These are phyloP conservation scores for Umbilicaria muhlenbergii DNA, from an alignment of 495 filamentous ascomycete species.

Conservation along the genomic window DNA sequence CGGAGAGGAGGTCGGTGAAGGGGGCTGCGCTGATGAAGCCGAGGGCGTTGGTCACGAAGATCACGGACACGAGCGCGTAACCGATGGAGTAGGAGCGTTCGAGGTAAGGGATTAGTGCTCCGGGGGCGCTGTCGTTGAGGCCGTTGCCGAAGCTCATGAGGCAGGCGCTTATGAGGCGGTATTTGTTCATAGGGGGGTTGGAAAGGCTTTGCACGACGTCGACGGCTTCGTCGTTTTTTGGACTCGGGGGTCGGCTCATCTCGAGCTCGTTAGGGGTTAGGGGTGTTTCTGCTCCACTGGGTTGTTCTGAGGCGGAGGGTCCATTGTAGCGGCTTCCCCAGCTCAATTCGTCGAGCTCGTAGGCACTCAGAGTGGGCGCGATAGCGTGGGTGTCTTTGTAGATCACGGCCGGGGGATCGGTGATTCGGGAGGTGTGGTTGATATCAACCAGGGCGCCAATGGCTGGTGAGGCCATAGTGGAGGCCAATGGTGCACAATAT, in stretches of 20 bases:
- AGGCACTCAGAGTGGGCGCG: constrained; percentile 13
- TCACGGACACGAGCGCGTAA: constrained; percentile 59
- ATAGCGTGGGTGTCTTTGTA: constrained; percentile 19
- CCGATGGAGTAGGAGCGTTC: constrained; percentile 55
- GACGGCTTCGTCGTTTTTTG: constrained; percentile 20
- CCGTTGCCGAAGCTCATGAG: constrained; percentile 38
- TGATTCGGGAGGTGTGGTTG: constrained; percentile 16
- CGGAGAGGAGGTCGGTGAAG: constrained; percentile 36
- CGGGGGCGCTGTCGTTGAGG: constrained; percentile 48
- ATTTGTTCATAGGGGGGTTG: constrained; percentile 36
- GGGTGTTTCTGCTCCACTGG: constrained; percentile 19
- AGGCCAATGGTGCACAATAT: neutral
- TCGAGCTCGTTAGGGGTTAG: constrained; percentile 36
- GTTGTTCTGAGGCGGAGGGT: constrained; percentile 7
- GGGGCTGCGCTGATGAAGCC: constrained; percentile 64
- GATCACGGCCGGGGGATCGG: constrained; percentile 19
- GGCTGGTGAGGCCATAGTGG: constrained; percentile 16
- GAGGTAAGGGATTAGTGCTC: constrained; percentile 62
- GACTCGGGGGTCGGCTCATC: constrained; percentile 30
- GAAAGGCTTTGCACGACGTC: constrained; percentile 33
- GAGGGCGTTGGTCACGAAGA: constrained; percentile 64
- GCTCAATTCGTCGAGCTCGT: constrained; percentile 22
- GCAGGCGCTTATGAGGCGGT: constrained; percentile 20
- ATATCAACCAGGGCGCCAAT: constrained; percentile 22
- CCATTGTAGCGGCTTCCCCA: constrained; percentile 14